Evolutionary conservation across 2,329 filamentous ascomycete species (phyloP).

Genomic region (Colletotrichum incanum): DNA sequence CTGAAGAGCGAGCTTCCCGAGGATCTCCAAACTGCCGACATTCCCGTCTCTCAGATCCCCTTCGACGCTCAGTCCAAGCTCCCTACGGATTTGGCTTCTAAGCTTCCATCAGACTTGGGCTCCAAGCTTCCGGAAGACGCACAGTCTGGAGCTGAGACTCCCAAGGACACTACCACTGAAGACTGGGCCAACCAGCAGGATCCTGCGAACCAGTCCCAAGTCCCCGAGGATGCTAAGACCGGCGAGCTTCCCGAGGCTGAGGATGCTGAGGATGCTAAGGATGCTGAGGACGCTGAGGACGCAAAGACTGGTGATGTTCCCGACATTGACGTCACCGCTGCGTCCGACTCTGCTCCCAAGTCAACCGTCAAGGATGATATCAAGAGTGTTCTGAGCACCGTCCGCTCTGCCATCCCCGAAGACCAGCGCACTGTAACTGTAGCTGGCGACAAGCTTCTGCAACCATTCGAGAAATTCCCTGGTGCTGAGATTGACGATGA

Average conservation of each 20-base stretch:
- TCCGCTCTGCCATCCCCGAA: slow-evolving; percentile 31
- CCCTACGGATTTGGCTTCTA: slow-evolving; percentile 29
- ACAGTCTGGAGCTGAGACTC: slow-evolving; percentile 4
- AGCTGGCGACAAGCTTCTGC: slow-evolving; percentile 37
- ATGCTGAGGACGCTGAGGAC: not conserved
- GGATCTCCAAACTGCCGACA: slow-evolving; percentile 41
- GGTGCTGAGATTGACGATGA: slow-evolving; percentile 54
- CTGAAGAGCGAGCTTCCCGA: slow-evolving; percentile 42
- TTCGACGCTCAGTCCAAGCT: slow-evolving; percentile 37
- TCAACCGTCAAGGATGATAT: slow-evolving; percentile 34
- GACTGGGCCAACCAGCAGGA: slow-evolving; percentile 37
- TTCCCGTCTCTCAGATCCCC: slow-evolving; percentile 38
- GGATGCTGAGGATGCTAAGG: not conserved
- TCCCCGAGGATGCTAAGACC: slow-evolving; percentile 18
- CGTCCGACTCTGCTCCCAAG: slow-evolving; percentile 26
- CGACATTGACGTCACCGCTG: slow-evolving; percentile 12
- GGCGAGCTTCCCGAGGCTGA: slow-evolving; percentile 14
- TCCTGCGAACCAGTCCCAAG: slow-evolving; percentile 29
- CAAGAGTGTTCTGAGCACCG: slow-evolving; percentile 32
- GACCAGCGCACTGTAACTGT: slow-evolving; percentile 40
- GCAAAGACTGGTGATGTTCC: slow-evolving; percentile 26
- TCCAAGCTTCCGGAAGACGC: slow-evolving; percentile 18
- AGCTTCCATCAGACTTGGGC: slow-evolving; percentile 22
- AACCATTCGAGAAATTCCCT: slow-evolving; percentile 56
- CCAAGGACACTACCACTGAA: slow-evolving; percentile 7